Evolutionary conservation across 192 early-diverging fungal species (phyloP), one percentile per base, ranked within the genome.

Genomic region (Coemansia sp.): DNA sequence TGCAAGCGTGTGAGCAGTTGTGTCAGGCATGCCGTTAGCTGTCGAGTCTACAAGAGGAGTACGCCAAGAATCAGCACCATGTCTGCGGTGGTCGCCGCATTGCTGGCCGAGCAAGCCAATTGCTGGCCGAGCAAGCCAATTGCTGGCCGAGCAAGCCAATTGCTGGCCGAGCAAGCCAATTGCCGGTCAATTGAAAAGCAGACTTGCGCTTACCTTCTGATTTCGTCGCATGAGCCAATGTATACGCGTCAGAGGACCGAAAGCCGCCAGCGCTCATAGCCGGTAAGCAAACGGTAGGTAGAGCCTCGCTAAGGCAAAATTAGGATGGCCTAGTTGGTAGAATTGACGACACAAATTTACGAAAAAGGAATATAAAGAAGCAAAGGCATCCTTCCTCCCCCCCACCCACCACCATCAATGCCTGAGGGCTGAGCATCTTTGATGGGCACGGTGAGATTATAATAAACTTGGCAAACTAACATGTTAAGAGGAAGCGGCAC

Each of bases 191-290:
- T 38, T 53, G 44, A 26, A 29, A 14, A 1, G 14, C 11, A 24
- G 4, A 48, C 26, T 17, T 18, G 15, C 18, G 17, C 58, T 19
- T 34, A 63, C 68, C 60, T 63, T 19, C 26, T 48, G 65, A 41
- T n/a, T 53, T 38, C 27, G 40, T 21, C 24, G 68, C 60, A 41
- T 57, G 48, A 40, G 58, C 39, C 24, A 42, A 38, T 44, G 41
- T 56, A 43, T 59, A 65, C 62, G 62, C 65, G 58, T 78, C 65
- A 58, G 64, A 27, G 19, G 62, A 29, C 69, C 62, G 70, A 32
- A 59, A 72, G 48, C 62, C 65, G 39, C 66, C 65, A 62, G 69
- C 75, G 38, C 70, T 65, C 75, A 78, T 78, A 52, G 66, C 69
- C n/a, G 17, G 17, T 15, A 62, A 40, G 26, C 46, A 63, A 48